Percentiles rank a stretch among this genome's conserved stretches.
phyloP scores from a whole-genome alignment of 2,329 filamentous ascomycete species.

The Botrytis fragariae region DNA sequence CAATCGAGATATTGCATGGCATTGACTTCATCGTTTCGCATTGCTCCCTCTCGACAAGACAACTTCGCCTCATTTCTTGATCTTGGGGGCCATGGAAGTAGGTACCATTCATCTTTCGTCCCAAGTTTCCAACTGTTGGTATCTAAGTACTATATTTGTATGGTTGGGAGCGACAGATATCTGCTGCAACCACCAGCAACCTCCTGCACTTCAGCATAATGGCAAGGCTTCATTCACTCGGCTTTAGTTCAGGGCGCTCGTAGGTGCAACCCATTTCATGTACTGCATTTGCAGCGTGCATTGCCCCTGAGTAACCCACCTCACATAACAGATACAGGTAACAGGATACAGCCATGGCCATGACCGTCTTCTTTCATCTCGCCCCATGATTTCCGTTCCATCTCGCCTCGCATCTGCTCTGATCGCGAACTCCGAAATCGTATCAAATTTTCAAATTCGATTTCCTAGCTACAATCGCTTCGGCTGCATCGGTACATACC shows the following conservation, averaged over 20 bases:
- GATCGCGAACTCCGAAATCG: not conserved
- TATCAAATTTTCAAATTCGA: not conserved
- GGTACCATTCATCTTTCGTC: not conserved
- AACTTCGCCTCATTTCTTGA: constrained; percentile 11
- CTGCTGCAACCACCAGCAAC: constrained; percentile 12
- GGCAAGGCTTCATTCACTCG: constrained; percentile 15
- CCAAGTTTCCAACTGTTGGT: constrained; percentile 20
- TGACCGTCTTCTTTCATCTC: constrained; percentile 1
- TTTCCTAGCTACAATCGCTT: not conserved
- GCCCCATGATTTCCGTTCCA: not conserved
- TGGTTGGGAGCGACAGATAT: constrained; percentile 6
- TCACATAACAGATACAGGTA: not conserved
- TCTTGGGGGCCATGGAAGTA: constrained; percentile 2
- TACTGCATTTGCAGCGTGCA: constrained; percentile 16
- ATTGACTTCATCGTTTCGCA: constrained; percentile 8
- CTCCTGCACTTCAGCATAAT: constrained; percentile 9
- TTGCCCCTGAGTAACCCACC: constrained; percentile 14
- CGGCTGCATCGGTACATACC: constrained; percentile 4
- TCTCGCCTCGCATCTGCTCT: constrained; percentile 6
- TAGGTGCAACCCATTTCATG: constrained; percentile 11
- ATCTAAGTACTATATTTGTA: not conserved
- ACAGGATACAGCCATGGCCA: constrained; percentile 10
- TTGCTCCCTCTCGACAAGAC: not conserved
- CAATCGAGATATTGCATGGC: constrained; percentile 8
- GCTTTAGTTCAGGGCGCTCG: constrained; percentile 2